phyloP scores from a whole-genome alignment of 75 land plant species.

The Selaginella moellendorffii region DNA sequence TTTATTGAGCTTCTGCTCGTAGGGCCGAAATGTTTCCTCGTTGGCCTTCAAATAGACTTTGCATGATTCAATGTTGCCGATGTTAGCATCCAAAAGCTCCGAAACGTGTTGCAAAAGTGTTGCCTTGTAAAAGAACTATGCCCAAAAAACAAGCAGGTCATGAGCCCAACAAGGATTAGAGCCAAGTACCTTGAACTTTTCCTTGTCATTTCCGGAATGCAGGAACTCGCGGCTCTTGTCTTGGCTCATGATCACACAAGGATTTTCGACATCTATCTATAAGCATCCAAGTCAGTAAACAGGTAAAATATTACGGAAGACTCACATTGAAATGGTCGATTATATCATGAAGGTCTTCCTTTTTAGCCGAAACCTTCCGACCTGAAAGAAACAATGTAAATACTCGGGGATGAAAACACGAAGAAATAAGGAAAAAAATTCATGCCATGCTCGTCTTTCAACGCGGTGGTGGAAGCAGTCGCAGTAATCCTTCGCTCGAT shows the following conservation, averaged over 20 bases:
- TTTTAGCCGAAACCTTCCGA: slow-evolving; percentile 2
- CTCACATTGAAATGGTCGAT: slow-evolving; percentile 5
- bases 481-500: background rate
- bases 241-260: background rate
- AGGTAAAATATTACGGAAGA: too few relatives aligned
- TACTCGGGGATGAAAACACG: background rate
- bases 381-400: background rate
- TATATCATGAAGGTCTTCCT: background rate
- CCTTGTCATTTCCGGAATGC: slow-evolving; percentile 84
- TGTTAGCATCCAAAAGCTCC: slow-evolving; percentile 44
- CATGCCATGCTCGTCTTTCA: background rate
- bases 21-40: slow-evolving; percentile 51
- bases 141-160: background rate
- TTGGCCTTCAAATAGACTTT: slow-evolving; percentile 34
- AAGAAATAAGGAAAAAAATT: background rate
- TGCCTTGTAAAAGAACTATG: slow-evolving; percentile 82
- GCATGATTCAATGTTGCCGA: slow-evolving; percentile 27
- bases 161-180: background rate
- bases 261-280: background rate
- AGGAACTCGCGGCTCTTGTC: slow-evolving; percentile 98
- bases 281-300: too few relatives aligned
- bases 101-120: slow-evolving; percentile 82
- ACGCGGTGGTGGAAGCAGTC: background rate
- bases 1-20: slow-evolving; percentile 35
- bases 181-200: slow-evolving; percentile 67